Evolutionary conservation across 345 rosid genomes (phyloP), one percentile per base, ranked within the genome.

Genomic region (Pugionium cornutum): DNA sequence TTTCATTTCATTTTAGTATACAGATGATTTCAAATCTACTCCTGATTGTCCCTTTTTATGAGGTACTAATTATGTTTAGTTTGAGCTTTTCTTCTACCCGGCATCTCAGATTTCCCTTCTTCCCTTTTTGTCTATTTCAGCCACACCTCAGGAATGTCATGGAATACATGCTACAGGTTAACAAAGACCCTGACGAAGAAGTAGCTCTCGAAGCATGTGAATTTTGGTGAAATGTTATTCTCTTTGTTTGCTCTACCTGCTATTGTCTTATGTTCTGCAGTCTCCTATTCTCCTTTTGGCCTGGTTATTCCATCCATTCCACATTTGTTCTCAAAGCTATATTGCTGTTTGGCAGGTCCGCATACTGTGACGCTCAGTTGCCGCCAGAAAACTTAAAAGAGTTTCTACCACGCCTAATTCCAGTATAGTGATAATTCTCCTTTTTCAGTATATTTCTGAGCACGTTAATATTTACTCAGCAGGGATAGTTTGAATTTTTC

Each of bases 181-280:
- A 85, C 86, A 90, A 82, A 76, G 97, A 90, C 64, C 55, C 74
- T 52, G 95, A 94, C 60, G 99, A 86, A 29, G 99, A 90, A 74
- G 97, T 94, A 62, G 89, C 95, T 62, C 96, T 94, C 62, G 99
- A 94, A 82, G 92, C 97, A 41, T 86, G 97, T 71, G 99, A 94
- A 86, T 90, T 88, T 72, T 94, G 97, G 99, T 94, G 84, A 54
- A 55, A 28, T n/a, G 28, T n/a, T 62, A 1, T 55, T 58, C 35
- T 41, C 32, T 18, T 18, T 18, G 18, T 18, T 18, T 18, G 18
- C 18, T 18, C 18, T 18, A 18, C 18, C 18, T 18, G 18, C 4
- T 40, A 0, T 40, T 33, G 8, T 39, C 62, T 46, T 37, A 53
- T 48, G 31, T 18, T 18, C 18, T 18, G 18, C 18, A 18, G 18